Conservation (phyloP, 352 stramenopile species). For the Phytophthora lateralis region DNA sequence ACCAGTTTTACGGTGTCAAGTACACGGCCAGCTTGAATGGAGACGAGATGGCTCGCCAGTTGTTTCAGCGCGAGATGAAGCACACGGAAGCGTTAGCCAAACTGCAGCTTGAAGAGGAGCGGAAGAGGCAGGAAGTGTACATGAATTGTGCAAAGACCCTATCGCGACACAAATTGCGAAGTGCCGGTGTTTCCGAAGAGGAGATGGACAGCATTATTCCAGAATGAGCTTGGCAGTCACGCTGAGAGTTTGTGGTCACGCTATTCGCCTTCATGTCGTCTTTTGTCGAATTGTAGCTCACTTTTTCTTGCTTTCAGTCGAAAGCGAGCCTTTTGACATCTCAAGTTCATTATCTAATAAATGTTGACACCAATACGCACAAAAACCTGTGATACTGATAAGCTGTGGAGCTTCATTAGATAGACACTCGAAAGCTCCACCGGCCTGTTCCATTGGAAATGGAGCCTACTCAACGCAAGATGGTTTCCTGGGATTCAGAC, state of each 20-base stretch:
- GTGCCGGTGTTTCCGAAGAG: constrained; percentile 5
- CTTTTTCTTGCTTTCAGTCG: neutral
- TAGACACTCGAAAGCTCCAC: too few relatives aligned
- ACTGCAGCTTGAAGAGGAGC: constrained; percentile 15
- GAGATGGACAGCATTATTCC: constrained; percentile 6
- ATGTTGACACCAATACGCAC: too few relatives aligned
- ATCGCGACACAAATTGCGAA: constrained; percentile 9
- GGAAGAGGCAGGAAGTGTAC: constrained; percentile 8
- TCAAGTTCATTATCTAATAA: too few relatives aligned
- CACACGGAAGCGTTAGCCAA: constrained; percentile 13
- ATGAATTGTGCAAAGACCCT: constrained; percentile 1
- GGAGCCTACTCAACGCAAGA: too few relatives aligned
- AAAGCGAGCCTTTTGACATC: too few relatives aligned
- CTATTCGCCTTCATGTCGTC: too few relatives aligned
- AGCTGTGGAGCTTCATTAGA: too few relatives aligned
- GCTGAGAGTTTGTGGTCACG: too few relatives aligned
- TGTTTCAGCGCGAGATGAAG: constrained; percentile 8
- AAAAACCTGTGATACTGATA: too few relatives aligned
- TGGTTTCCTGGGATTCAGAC: too few relatives aligned
- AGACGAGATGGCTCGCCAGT: neutral
- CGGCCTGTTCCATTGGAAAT: too few relatives aligned
- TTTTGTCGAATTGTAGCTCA: neutral
- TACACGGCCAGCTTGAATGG: neutral
- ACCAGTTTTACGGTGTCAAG: neutral
- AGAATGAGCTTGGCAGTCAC: constrained; percentile 5